phyloP scores from a whole-genome alignment of 2,329 filamentous ascomycete genomes.

The Penicillium thymicola region DNA sequence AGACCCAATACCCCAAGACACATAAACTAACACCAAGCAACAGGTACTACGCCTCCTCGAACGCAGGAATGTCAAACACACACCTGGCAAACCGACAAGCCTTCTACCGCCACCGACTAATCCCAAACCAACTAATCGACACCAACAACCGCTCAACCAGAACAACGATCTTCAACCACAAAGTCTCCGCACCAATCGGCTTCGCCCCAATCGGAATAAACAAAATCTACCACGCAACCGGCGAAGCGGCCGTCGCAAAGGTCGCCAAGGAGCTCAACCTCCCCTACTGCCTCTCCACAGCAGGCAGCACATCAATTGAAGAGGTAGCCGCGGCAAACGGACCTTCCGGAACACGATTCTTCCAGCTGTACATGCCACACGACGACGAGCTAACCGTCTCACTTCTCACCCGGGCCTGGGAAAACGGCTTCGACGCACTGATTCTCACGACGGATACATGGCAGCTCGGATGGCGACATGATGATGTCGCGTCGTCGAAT shows the following conservation, averaged over 20 bases:
- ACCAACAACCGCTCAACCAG: slow-evolving; percentile 57
- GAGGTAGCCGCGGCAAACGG: slow-evolving; percentile 57
- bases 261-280: slow-evolving; percentile 59
- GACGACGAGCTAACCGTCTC: slow-evolving; percentile 59
- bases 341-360: slow-evolving; percentile 51
- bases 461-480: slow-evolving; percentile 61
- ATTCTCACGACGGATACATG: slow-evolving; percentile 63
- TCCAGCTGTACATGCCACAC: slow-evolving; percentile 63
- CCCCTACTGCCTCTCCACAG: slow-evolving; percentile 59
- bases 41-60: slow-evolving; percentile 38
- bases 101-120: slow-evolving; percentile 62
- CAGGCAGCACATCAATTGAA: slow-evolving; percentile 56
- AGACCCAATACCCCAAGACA: not conserved
- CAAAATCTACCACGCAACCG: slow-evolving; percentile 59
- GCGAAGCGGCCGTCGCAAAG: slow-evolving; percentile 58
- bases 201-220: slow-evolving; percentile 65
- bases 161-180: slow-evolving; percentile 59
- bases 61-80: slow-evolving; percentile 53
- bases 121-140: slow-evolving; percentile 61
- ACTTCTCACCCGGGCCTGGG: slow-evolving; percentile 54
- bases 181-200: slow-evolving; percentile 59
- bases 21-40: not conserved
- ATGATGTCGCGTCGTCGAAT: slow-evolving; percentile 55
- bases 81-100: slow-evolving; percentile 60
- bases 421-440: slow-evolving; percentile 55